Conservation (phyloP, 2,329 filamentous ascomycete genomes). For the Phyllosticta paracitricarpa region DNA sequence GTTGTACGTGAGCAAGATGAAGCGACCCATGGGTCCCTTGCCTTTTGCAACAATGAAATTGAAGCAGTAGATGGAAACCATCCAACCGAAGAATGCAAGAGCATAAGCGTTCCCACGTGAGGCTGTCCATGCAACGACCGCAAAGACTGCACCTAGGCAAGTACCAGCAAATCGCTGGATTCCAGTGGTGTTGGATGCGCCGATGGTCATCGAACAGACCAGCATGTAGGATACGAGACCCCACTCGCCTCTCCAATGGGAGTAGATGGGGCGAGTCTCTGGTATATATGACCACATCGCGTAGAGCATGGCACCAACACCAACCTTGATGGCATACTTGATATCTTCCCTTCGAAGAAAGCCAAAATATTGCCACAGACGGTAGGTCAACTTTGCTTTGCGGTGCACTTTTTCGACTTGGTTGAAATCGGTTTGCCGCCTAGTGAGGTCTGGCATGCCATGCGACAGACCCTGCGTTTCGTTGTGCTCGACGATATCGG, state of each 20-base stretch:
- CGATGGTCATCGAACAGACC: slow-evolving; percentile 95
- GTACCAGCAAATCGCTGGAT: slow-evolving; percentile 81
- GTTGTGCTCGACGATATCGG: slow-evolving; percentile 18
- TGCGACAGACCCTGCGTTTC: slow-evolving; percentile 22
- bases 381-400: slow-evolving; percentile 21
- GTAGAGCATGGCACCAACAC: slow-evolving; percentile 78
- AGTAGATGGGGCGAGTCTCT: slow-evolving; percentile 67
- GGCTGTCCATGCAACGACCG: slow-evolving; percentile 67
- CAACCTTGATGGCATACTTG: slow-evolving; percentile 84
- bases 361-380: slow-evolving; percentile 44
- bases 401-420: slow-evolving; percentile 2
- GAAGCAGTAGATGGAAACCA: slow-evolving; percentile 74
- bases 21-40: slow-evolving; percentile 83
- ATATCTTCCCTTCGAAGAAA: slow-evolving; percentile 55
- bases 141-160: slow-evolving; percentile 65
- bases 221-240: slow-evolving; percentile 95
- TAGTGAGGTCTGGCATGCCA: slow-evolving; percentile 26
- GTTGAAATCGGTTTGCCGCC: background rate
- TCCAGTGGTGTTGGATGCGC: slow-evolving; percentile 88
- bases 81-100: slow-evolving; percentile 71
- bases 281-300: slow-evolving; percentile 81
- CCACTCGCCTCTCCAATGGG: slow-evolving; percentile 92
- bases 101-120: slow-evolving; percentile 63
- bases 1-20: slow-evolving; percentile 93
- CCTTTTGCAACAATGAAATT: slow-evolving; percentile 78